Percentiles rank a stretch among this genome's conserved stretches.
phyloP scores from a whole-genome alignment of 331 rosid genomes.

The Rhamnella rubrinervis region DNA sequence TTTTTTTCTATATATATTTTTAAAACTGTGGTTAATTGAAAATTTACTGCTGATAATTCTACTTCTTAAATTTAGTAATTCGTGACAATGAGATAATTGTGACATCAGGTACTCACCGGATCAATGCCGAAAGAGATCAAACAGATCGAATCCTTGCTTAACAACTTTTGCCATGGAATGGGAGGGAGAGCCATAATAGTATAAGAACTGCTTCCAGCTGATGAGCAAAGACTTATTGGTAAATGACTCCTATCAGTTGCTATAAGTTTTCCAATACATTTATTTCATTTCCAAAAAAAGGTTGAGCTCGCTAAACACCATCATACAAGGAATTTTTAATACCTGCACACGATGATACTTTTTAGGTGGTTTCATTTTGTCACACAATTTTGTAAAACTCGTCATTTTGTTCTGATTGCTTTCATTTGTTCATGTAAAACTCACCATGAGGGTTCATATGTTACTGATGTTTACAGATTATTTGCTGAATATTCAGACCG shows the following conservation, averaged over 20 bases:
- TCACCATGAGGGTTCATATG: background rate
- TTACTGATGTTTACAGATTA: no score
- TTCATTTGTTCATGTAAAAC: background rate
- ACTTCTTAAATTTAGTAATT: background rate
- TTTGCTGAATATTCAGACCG: no score
- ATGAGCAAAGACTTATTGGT: background rate
- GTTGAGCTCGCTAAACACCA: background rate
- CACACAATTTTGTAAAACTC: background rate
- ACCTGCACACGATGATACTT: no score
- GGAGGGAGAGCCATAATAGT: constrained; percentile 37
- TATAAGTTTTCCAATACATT: background rate
- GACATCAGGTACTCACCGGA: constrained; percentile 72
- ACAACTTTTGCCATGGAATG: constrained; percentile 53
- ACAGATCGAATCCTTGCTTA: constrained; percentile 74
- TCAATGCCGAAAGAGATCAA: constrained; percentile 87
- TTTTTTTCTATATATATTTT: no score
- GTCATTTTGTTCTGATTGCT: background rate
- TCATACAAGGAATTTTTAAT: no score
- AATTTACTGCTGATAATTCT: background rate
- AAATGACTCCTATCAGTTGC: background rate
- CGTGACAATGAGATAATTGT: no score
- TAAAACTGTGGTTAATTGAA: no score
- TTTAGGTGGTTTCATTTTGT: background rate
- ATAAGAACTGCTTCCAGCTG: constrained; percentile 39
- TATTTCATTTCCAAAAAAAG: background rate